These are phyloP conservation scores for Fusarium sambucinum DNA, from an alignment of 2,329 filamentous ascomycete genomes.

Conservation along the genomic window DNA sequence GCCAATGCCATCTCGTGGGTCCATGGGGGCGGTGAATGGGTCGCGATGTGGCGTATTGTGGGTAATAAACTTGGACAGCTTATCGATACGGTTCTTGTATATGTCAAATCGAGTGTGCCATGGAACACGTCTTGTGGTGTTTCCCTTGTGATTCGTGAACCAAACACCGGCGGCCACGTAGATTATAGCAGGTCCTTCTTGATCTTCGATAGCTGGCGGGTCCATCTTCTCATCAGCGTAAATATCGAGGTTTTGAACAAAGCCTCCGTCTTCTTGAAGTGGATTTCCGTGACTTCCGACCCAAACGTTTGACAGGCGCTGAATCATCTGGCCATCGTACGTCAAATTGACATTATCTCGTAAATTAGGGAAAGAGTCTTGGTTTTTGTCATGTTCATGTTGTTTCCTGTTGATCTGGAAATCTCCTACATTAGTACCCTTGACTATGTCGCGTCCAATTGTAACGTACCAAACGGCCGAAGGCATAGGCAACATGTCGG, in stretches of 20 bases:
- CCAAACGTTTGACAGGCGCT: background rate
- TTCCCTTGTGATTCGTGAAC: constrained; percentile 31
- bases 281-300: background rate
- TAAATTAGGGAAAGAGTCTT: background rate
- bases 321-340: background rate
- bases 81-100: constrained; percentile 8
- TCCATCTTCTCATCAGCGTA: constrained; percentile 25
- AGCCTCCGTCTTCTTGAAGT: background rate
- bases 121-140: background rate
- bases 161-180: constrained; percentile 42
- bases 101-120: background rate
- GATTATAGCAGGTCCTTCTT: constrained; percentile 36
- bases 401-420: background rate
- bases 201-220: constrained; percentile 11
- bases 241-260: constrained; percentile 26
- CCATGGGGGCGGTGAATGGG: constrained; percentile 30
- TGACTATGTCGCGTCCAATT: accelerated
- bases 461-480: constrained; percentile 38
- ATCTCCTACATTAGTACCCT: background rate
- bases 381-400: background rate
- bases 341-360: constrained; percentile 1
- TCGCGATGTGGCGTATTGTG: background rate
- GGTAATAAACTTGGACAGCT: constrained; percentile 28
- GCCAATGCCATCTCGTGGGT: constrained; percentile 42
- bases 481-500: constrained; percentile 69